phyloP scores from a whole-genome alignment of 2,329 filamentous ascomycete genomes.

The Leptographium galeiforme region DNA sequence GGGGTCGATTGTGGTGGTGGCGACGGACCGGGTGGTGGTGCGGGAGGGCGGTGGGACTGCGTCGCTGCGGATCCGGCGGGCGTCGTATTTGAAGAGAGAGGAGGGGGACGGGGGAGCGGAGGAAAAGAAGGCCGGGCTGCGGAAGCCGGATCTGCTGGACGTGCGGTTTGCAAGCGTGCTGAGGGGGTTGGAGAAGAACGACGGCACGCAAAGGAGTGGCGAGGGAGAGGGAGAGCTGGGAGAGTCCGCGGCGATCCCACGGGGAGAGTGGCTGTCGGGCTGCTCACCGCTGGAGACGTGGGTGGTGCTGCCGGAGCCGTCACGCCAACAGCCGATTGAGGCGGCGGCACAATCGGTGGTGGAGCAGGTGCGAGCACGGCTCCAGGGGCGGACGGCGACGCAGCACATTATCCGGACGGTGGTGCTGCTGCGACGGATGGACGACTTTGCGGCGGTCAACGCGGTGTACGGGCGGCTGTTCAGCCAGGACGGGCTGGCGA shows the following conservation, averaged over 20 bases:
- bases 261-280: neutral
- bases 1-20: constrained; percentile 45
- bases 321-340: constrained; percentile 21
- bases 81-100: constrained; percentile 35
- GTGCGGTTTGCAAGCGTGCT: constrained; percentile 35
- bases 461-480: constrained; percentile 64
- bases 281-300: constrained; percentile 9
- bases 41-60: constrained; percentile 63
- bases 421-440: constrained; percentile 67
- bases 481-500: constrained; percentile 41
- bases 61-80: constrained; percentile 51
- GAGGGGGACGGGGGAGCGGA: constrained; percentile 20
- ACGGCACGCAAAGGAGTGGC: neutral
- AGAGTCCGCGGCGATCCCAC: neutral
- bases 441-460: constrained; percentile 66
- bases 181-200: constrained; percentile 7
- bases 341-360: constrained; percentile 36
- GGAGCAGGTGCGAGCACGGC: constrained; percentile 26
- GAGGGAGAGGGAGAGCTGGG: neutral
- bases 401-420: constrained; percentile 39
- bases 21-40: constrained; percentile 37
- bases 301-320: constrained; percentile 14
- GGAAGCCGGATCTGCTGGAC: constrained; percentile 56
- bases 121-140: constrained; percentile 18
- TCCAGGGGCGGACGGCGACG: constrained; percentile 18